These are phyloP conservation scores for Malassezia equina DNA, from an alignment of 1,284 basidiomycete species.

Conservation along the genomic window DNA sequence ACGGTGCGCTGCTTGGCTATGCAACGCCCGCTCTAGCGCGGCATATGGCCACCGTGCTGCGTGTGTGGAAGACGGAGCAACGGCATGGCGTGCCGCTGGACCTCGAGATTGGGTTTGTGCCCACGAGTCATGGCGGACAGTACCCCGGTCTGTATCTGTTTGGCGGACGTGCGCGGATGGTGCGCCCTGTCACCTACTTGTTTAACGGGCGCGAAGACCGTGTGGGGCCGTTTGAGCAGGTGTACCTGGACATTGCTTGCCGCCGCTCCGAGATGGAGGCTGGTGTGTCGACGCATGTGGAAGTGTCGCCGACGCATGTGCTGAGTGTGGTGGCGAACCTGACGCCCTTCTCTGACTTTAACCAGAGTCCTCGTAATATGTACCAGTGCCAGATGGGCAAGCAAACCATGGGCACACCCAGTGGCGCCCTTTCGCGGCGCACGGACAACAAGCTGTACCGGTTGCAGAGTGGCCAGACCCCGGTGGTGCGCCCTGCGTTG, in stretches of 20 bases:
- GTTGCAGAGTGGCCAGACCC: slow-evolving; percentile 87
- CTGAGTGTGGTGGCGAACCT: slow-evolving; percentile 64
- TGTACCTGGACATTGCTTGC: slow-evolving; percentile 97
- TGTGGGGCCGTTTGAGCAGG: slow-evolving; percentile 94
- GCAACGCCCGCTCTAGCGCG: slow-evolving; percentile 65
- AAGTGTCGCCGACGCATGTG: slow-evolving; percentile 89
- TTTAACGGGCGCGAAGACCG: slow-evolving; percentile 77
- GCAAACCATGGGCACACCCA: slow-evolving; percentile 98
- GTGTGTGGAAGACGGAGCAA: slow-evolving; percentile 91
- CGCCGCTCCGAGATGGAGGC: slow-evolving; percentile 77
- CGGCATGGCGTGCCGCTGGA: slow-evolving; percentile 70
- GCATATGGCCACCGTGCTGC: slow-evolving; percentile 70
- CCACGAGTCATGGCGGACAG: slow-evolving; percentile 80
- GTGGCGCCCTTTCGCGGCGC: slow-evolving; percentile 75
- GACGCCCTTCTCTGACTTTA: slow-evolving; percentile 77
- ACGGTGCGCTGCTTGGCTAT: slow-evolving; percentile 94
- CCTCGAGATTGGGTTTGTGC: slow-evolving; percentile 88
- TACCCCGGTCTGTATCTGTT: slow-evolving; percentile 95
- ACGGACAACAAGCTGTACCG: slow-evolving; percentile 99
- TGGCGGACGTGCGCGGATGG: slow-evolving; percentile 79
- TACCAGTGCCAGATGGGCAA: slow-evolving; percentile 88
- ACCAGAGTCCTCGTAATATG: slow-evolving; percentile 61
- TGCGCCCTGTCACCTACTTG: slow-evolving; percentile 91
- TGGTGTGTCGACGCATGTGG: slow-evolving; percentile 70
- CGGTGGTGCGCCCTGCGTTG: slow-evolving; percentile 79